A percentile compares a stretch with the other conserved stretches of the same genome.
Evolutionary conservation across 2,329 filamentous ascomycete genomes (phyloP).

Genomic region (Monilinia aucupariae): DNA sequence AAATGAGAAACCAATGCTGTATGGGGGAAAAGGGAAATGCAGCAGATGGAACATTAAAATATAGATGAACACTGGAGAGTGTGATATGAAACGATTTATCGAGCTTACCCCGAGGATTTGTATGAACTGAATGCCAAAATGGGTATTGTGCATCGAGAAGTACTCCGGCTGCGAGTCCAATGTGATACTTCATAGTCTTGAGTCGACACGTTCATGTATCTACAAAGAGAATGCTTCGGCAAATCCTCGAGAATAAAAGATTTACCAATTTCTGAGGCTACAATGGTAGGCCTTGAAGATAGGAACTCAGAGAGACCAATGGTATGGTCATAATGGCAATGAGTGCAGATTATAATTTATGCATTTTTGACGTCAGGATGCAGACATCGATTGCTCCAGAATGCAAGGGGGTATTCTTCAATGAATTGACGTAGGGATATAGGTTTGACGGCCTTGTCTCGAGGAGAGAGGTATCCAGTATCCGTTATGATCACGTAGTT

Average conservation of each 20-base stretch:
- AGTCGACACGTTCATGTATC: conserved; percentile 35
- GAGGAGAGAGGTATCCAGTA: conserved; percentile 42
- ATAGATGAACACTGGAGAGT: neutral
- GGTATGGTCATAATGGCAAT: conserved; percentile 45
- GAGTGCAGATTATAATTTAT: conserved; percentile 42
- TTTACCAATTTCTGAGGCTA: conserved; percentile 37
- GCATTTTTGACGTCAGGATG: conserved; percentile 35
- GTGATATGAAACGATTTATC: conserved; percentile 38
- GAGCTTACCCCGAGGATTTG: conserved; percentile 44
- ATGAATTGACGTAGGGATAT: conserved; percentile 40
- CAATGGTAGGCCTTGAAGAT: conserved; percentile 24
- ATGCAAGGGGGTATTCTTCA: conserved; percentile 38
- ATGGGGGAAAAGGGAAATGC: neutral
- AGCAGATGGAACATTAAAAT: neutral
- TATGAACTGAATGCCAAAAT: conserved; percentile 39
- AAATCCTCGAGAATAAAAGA: conserved; percentile 40
- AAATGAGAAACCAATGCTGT: neutral
- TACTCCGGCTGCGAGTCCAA: conserved; percentile 39
- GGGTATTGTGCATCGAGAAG: conserved; percentile 27
- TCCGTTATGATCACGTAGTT: conserved; percentile 40
- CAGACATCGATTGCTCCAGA: conserved; percentile 36
- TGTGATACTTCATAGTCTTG: conserved; percentile 40
- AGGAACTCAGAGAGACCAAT: conserved; percentile 30
- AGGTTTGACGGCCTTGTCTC: conserved; percentile 27
- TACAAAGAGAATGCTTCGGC: conserved; percentile 39